These are phyloP conservation scores for Roridomyces roridus DNA, from an alignment of 768 basidiomycete genomes.

Conservation along the genomic window DNA sequence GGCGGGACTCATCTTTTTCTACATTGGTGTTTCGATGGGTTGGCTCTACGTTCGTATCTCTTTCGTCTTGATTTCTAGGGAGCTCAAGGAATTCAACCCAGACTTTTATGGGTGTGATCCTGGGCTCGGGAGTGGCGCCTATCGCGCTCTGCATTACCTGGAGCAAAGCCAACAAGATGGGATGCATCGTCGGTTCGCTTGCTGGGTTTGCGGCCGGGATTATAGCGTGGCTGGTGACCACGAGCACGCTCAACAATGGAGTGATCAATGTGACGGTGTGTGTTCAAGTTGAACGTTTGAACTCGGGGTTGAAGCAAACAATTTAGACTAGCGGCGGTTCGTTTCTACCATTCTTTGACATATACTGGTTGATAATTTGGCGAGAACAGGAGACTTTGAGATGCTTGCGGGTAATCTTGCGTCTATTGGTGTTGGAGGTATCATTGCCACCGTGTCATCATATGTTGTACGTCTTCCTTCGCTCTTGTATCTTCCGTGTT, in stretches of 20 bases:
- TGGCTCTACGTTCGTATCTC: conserved; percentile 80
- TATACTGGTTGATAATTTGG: neutral
- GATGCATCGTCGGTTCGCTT: conserved; percentile 78
- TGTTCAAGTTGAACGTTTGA: neutral
- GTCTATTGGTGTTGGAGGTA: conserved; percentile 80
- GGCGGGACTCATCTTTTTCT: conserved; percentile 87
- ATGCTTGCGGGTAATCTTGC: conserved; percentile 94
- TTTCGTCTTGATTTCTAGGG: neutral
- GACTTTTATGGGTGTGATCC: conserved; percentile 89
- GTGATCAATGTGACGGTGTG: conserved; percentile 73
- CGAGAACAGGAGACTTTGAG: conserved; percentile 55
- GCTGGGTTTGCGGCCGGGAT: conserved; percentile 73
- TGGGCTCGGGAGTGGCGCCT: conserved; percentile 86
- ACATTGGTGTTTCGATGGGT: conserved; percentile 91
- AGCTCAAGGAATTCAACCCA: conserved; percentile 31
- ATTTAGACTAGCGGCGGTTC: conserved; percentile 36
- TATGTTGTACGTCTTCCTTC: conserved; percentile 54
- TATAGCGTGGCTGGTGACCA: conserved; percentile 86
- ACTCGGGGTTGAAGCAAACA: neutral
- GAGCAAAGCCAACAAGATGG: conserved; percentile 85
- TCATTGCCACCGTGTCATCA: conserved; percentile 72
- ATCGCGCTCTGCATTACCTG: conserved; percentile 88
- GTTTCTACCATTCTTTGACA: neutral
- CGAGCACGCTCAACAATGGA: conserved; percentile 70
- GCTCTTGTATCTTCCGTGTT: too few species aligned